Conservation (phyloP, 306 rosid genomes). For the Sindora glabra region DNA sequence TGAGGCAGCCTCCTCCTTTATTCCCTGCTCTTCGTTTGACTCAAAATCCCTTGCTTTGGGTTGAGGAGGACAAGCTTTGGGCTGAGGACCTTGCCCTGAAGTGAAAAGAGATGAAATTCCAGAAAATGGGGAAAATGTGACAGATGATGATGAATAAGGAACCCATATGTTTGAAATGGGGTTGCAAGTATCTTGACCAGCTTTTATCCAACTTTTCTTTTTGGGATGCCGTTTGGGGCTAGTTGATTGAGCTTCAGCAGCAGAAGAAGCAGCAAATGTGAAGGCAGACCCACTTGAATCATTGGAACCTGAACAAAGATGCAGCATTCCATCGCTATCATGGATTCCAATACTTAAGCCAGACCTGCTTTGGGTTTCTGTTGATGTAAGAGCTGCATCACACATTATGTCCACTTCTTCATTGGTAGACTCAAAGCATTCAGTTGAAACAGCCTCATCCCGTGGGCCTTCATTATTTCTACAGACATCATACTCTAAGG, state of each 20-base stretch:
- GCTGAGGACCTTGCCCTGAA: slow-evolving; percentile 36
- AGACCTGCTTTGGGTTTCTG: slow-evolving; percentile 44
- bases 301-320: slow-evolving; percentile 32
- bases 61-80: slow-evolving; percentile 34
- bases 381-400: slow-evolving; percentile 22
- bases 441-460: slow-evolving; percentile 63
- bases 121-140: slow-evolving; percentile 37
- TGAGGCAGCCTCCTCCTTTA: slow-evolving; percentile 40
- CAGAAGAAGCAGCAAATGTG: slow-evolving; percentile 75
- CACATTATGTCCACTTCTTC: slow-evolving; percentile 52
- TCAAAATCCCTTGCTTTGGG: slow-evolving; percentile 30
- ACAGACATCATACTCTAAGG: slow-evolving; percentile 14
- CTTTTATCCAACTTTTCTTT: slow-evolving; percentile 53
- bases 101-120: slow-evolving; percentile 43
- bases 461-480: slow-evolving; percentile 27
- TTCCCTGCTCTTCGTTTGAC: slow-evolving; percentile 29
- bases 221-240: slow-evolving; percentile 53
- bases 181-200: slow-evolving; percentile 46
- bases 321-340: slow-evolving; percentile 32
- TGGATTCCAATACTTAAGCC: slow-evolving; percentile 26
- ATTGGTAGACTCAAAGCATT: slow-evolving; percentile 76
- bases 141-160: slow-evolving; percentile 56
- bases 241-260: slow-evolving; percentile 43
- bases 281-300: slow-evolving; percentile 46
- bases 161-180: slow-evolving; percentile 37